Evolutionary conservation across 169 alveolate species (phyloP).

Genomic region (Cryptosporidium felis): DNA sequence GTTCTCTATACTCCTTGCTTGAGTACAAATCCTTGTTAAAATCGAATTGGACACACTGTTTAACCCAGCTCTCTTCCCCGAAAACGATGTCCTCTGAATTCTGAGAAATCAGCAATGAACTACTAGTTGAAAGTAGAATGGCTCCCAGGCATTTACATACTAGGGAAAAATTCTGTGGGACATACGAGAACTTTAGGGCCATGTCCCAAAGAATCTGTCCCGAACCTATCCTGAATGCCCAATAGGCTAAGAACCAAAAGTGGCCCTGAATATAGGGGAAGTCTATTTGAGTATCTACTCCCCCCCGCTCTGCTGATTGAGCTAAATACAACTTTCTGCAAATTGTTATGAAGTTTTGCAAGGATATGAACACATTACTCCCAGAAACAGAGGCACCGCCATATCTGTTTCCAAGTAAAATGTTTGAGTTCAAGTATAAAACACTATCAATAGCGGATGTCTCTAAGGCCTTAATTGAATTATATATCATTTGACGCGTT

Average conservation of each 20-base stretch:
- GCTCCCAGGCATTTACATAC: constrained; percentile 52
- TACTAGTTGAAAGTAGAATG: constrained; percentile 48
- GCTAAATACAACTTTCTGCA: constrained; percentile 9
- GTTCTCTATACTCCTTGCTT: constrained; percentile 45
- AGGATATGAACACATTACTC: constrained; percentile 15
- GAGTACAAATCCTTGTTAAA: constrained; percentile 26
- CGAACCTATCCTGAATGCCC: constrained; percentile 68
- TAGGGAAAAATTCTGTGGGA: constrained; percentile 43
- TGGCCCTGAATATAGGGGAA: constrained; percentile 36
- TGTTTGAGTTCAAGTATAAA: constrained; percentile 30
- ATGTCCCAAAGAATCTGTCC: constrained; percentile 66
- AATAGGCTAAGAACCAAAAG: constrained; percentile 62
- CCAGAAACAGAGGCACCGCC: constrained; percentile 12
- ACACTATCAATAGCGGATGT: constrained; percentile 42
- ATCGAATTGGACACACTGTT: constrained; percentile 61
- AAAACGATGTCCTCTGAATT: background rate
- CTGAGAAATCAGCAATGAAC: constrained; percentile 39
- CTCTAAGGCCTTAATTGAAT: constrained; percentile 15
- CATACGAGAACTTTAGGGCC: constrained; percentile 4
- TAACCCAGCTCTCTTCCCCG: constrained; percentile 51
- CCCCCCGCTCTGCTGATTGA: background rate
- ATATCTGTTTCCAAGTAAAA: constrained; percentile 11
- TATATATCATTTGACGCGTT: constrained; percentile 46
- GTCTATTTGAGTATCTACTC: background rate
- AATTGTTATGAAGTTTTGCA: constrained; percentile 15